A percentile compares a stretch with the other conserved stretches of the same genome.
Conservation (phyloP, 805 yeast species). For the Yarrowia divulgata region DNA sequence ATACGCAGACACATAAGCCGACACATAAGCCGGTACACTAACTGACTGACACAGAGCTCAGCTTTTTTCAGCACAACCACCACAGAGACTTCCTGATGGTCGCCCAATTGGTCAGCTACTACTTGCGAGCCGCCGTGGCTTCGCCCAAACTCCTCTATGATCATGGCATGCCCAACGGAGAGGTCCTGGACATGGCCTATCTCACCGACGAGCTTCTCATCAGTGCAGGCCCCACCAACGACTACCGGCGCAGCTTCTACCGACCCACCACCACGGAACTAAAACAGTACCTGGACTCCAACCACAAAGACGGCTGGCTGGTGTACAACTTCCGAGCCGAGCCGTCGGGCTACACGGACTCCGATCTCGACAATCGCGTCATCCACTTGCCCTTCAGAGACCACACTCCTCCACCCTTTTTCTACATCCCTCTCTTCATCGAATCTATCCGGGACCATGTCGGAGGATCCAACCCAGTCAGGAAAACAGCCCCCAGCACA, state of each 20-base stretch:
- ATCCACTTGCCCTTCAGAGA: slow-evolving; percentile 69
- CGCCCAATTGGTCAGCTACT: slow-evolving; percentile 20
- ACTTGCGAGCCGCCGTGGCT: slow-evolving; percentile 34
- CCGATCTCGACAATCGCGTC: slow-evolving; percentile 50
- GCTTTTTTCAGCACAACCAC: not conserved
- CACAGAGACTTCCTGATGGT: slow-evolving; percentile 38
- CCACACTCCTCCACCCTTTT: slow-evolving; percentile 76
- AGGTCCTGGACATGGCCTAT: slow-evolving; percentile 67
- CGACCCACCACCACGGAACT: slow-evolving; percentile 63
- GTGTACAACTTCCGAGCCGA: slow-evolving; percentile 77
- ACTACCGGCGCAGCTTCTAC: slow-evolving; percentile 55
- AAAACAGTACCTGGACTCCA: slow-evolving; percentile 55
- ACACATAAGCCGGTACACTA: not conserved
- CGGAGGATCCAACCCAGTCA: slow-evolving; percentile 33
- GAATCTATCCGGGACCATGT: slow-evolving; percentile 58
- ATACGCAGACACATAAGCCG: not conserved
- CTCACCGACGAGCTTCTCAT: slow-evolving; percentile 71
- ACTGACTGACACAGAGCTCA: not conserved
- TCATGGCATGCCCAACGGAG: slow-evolving; percentile 44
- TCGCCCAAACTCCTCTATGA: slow-evolving; percentile 39
- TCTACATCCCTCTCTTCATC: slow-evolving; percentile 56
- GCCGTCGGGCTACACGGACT: slow-evolving; percentile 54
- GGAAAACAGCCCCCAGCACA: not conserved
- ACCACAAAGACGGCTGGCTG: slow-evolving; percentile 69
- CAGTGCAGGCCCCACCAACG: slow-evolving; percentile 74